Evolutionary conservation across 331 rosid species (phyloP).

Genomic region (Phaseolus coccineus): DNA sequence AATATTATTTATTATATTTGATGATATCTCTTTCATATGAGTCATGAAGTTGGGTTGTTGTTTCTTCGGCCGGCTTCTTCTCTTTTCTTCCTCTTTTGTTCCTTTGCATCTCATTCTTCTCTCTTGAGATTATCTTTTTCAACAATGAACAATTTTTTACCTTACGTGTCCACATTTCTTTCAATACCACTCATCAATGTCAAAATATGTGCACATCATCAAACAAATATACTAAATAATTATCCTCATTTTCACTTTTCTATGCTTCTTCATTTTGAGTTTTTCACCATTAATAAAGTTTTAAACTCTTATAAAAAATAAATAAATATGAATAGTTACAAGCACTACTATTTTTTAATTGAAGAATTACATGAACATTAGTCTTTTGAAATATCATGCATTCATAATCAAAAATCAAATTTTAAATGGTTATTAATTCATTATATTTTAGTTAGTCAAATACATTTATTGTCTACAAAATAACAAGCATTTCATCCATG

Average conservation of each 20-base stretch:
- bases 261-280: no score
- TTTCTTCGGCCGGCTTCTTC: conserved; percentile 16
- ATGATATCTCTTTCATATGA: no score
- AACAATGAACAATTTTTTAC: not conserved
- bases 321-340: no score
- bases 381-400: not conserved
- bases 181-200: not conserved
- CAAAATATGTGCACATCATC: not conserved
- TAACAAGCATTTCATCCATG: not conserved
- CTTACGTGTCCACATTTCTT: not conserved
- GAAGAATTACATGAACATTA: no score
- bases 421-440: not conserved
- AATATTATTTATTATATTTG: not conserved
- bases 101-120: not conserved
- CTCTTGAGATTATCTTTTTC: conserved; percentile 4
- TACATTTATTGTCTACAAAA: not conserved
- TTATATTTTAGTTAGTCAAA: not conserved
- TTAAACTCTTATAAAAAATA: no score
- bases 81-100: not conserved
- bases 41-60: not conserved
- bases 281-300: no score
- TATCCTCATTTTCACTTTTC: not conserved
- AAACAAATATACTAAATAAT: not conserved
- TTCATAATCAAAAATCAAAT: not conserved
- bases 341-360: no score